Conservation (phyloP, 106 monocot species). For the Dendrobium officinale region DNA sequence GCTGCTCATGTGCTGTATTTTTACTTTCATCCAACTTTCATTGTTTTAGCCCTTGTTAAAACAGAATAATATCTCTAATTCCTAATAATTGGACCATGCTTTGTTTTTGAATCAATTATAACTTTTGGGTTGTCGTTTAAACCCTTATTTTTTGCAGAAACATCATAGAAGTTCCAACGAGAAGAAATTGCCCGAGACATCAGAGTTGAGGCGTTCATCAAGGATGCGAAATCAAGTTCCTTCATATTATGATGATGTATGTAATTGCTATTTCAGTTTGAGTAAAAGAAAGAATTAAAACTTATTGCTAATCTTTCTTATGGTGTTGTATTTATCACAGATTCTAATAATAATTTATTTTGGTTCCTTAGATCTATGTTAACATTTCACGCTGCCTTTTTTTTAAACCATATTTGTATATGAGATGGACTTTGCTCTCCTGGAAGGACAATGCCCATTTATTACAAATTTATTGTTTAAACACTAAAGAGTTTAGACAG, state of each 20-base stretch:
- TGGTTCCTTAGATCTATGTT: neutral
- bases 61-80: neutral
- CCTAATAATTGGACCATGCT: neutral
- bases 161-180: neutral
- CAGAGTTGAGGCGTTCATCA: slow-evolving; percentile 8
- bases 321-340: neutral
- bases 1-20: too few species aligned
- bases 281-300: neutral
- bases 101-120: neutral
- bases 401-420: neutral
- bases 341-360: neutral
- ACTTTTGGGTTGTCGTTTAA: neutral
- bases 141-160: neutral
- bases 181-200: slow-evolving; percentile 3
- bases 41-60: neutral
- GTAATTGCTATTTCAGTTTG: neutral
- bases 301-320: neutral
- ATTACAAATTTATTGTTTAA: too few species aligned
- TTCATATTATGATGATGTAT: slow-evolving; percentile 3
- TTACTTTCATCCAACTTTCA: neutral
- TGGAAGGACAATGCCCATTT: neutral
- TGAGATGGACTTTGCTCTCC: neutral
- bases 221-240: neutral
- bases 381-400: neutral
- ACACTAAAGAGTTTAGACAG: too few species aligned